Conservation (phyloP, 139 green algal genomes). For the Tetradesmus obliquus region DNA sequence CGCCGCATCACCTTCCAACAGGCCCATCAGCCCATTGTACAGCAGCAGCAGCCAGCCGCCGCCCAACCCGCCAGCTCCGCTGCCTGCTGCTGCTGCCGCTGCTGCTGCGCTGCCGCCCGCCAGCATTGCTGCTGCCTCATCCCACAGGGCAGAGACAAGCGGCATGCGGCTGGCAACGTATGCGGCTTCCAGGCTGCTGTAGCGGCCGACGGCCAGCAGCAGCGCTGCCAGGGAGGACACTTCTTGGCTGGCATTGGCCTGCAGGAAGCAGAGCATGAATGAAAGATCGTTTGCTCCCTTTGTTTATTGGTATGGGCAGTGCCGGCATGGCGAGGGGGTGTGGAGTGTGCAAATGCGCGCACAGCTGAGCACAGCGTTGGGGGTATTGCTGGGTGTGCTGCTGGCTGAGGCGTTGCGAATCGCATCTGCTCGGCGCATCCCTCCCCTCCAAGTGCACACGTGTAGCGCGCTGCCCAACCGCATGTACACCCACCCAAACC, state of each 20-base stretch:
- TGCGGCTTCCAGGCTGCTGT: conserved; percentile 65
- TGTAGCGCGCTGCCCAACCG: no score
- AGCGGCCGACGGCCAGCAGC: conserved; percentile 69
- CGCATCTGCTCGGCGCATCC: no score
- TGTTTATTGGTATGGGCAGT: not conserved
- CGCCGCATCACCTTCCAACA: conserved; percentile 65
- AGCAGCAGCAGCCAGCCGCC: conserved; percentile 73
- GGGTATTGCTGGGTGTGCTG: no score
- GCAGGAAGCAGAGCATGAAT: not conserved
- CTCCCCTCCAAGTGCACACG: no score
- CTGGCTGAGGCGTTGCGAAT: no score
- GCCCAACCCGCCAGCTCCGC: not conserved
- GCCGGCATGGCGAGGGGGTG: no score
- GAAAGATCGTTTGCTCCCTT: not conserved
- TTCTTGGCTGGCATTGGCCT: conserved; percentile 19
- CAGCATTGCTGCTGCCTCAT: conserved; percentile 47
- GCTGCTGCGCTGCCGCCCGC: not conserved
- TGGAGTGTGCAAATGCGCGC: no score
- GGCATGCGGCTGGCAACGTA: conserved; percentile 71
- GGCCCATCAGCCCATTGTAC: conserved; percentile 71
- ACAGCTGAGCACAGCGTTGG: no score
- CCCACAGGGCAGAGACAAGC: conserved; percentile 60
- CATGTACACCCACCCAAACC: not conserved
- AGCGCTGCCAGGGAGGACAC: conserved; percentile 58
- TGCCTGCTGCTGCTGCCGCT: not conserved